Evolutionary conservation across 768 basidiomycete genomes (phyloP), one percentile per base, ranked within the genome.

Genomic region (Austroboletus eburneus): DNA sequence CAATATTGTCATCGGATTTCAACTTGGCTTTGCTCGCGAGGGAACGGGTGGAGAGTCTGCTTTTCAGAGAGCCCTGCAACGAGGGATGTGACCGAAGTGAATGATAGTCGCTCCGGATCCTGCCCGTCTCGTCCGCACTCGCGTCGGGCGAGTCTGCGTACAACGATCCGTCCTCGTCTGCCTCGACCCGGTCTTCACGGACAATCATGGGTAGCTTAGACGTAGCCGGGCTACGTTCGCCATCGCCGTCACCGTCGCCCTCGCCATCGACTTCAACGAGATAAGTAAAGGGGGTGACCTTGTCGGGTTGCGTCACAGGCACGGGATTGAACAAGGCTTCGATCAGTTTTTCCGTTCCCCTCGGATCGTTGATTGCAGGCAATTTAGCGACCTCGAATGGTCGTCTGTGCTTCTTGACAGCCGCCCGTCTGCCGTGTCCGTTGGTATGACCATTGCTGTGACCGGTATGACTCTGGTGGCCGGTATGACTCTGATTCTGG

Each of bases 261-360:
- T 62, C 56, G 9, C 44, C 64, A 29, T 54, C 55, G 13, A 48
- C 50, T 40, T 66, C 69, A 35, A 59, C 54, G 33, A 68, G 67
- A 44, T 68, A 71, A 7, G 71, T 72, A 50, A 72, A 71, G 5
- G 69, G 71, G 5, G 57, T 64, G 17, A 65, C 49, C 33, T 47
- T 48, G 27, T 21, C 41, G 1, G 45, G 49, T 5, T 54, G 53
- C 2, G 67, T 69, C 9, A 77, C 77, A 2, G 72, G 74, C 2
- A 73, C 72, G 2, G 88, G 87, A 55, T 91, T 91, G 61, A 91
- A 91, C 21, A 91, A 62, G 5, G 85, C 80, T 45, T 91, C 88
- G 58, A 90, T 89, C 34, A 91, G 72, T 30, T 72, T 72, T 59
- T 87, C 86, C 0, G 87, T 89, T 13, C 80, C 78, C 42, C 77